A percentile compares a stretch with the other conserved stretches of the same genome.
These are phyloP conservation scores for Candida neerlandica DNA, from an alignment of 1,139 yeast genomes.

Conservation along the genomic window DNA sequence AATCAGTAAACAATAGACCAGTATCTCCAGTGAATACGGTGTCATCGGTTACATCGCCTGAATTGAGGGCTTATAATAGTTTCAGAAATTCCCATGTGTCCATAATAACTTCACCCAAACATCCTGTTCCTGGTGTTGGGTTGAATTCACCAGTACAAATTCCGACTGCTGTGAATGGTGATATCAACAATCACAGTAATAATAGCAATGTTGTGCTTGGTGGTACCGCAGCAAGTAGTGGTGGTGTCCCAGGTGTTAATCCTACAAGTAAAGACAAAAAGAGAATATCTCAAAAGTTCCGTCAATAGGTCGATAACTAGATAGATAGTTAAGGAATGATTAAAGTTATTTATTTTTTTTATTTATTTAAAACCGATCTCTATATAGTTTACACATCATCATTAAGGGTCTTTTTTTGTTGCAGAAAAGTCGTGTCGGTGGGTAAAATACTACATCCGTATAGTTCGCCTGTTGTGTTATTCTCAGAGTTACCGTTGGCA, in stretches of 20 bases:
- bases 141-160: slow-evolving; percentile 13
- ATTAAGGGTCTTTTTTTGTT: not conserved
- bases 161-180: not conserved
- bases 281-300: slow-evolving; percentile 24
- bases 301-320: not conserved
- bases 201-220: too few species aligned
- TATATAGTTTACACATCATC: too few species aligned
- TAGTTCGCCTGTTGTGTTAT: too few species aligned
- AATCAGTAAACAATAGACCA: slow-evolving; percentile 11
- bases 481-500: too few species aligned
- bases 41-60: slow-evolving; percentile 8
- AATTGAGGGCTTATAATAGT: slow-evolving; percentile 5
- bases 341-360: not conserved
- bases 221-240: slow-evolving; percentile 5
- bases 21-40: slow-evolving; percentile 9
- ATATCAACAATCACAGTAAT: not conserved
- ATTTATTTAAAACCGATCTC: not conserved
- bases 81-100: slow-evolving; percentile 13
- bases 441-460: too few species aligned
- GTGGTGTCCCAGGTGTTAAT: slow-evolving; percentile 8
- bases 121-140: not conserved
- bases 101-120: slow-evolving; percentile 14
- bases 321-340: not conserved
- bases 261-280: slow-evolving; percentile 20
- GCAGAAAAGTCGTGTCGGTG: not conserved